Evolutionary conservation across 768 basidiomycete species (phyloP), one percentile per base, ranked within the genome.

Genomic region (Sporobolomyces phaffii): DNA sequence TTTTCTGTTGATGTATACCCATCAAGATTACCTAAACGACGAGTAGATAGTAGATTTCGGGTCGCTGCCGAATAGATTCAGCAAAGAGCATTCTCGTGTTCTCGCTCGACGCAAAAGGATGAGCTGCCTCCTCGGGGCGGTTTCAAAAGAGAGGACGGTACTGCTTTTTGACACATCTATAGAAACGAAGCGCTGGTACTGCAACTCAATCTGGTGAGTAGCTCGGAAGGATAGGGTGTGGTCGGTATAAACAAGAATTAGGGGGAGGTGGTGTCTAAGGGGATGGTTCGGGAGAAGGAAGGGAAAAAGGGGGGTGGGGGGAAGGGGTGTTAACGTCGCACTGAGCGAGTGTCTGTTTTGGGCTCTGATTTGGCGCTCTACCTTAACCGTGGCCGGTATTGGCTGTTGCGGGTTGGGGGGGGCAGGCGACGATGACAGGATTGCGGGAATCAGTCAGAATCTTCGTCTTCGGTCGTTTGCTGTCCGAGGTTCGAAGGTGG

Each of bases 371-470:
- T 13, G 48, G 11, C 28, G 22, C 14, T 26, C 26, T 1, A 8
- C 29, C 38, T 44, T 50, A 66, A 53, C 65, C 65, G 47, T 66
- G 65, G 20, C 65, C 65, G 13, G 59, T 54, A 45, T 66, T 66
- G 44, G 65, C 64, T 65, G 59, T 15, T 34, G 8, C 14, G 26
- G 26, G 38, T 28, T n/a, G n/a, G n/a, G n/a, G n/a, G n/a, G n/a
- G n/a, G n/a, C n/a, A n/a, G n/a, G n/a, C n/a, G n/a, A n/a, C n/a
- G n/a, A n/a, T n/a, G n/a, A n/a, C n/a, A n/a, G n/a, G 44, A 45
- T 43, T 10, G 24, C 22, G 38, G 38, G n/a, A 11, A 59, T 50
- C 34, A 50, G 59, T 50, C 52, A 52, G 53, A 53, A 5, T 36
- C 50, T 43, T 53, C 54, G 31, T 34, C 34, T 29, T 40, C 61